These are phyloP conservation scores for Didymella lethalis DNA, from an alignment of 2,329 filamentous ascomycete species.

Conservation along the genomic window DNA sequence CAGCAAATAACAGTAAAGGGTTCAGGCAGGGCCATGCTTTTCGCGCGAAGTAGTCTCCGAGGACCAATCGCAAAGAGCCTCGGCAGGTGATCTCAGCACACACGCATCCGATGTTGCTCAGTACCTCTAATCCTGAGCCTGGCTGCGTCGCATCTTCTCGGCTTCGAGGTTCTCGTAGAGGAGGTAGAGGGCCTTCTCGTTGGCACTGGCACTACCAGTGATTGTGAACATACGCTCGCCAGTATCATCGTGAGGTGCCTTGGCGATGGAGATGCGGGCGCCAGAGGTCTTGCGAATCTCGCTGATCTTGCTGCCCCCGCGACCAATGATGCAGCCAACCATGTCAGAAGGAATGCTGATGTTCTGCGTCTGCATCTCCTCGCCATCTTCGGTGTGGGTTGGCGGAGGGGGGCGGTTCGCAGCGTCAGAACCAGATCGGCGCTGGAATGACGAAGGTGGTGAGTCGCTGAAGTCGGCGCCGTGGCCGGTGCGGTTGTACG, in stretches of 20 bases:
- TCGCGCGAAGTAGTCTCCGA: conserved; percentile 5
- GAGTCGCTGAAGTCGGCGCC: conserved; percentile 96
- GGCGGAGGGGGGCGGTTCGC: conserved; percentile 77
- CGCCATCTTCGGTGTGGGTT: conserved; percentile 92
- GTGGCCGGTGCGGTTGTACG: conserved; percentile 93
- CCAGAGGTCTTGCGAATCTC: conserved; percentile 98
- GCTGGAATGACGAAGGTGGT: conserved; percentile 67
- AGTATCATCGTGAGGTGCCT: conserved; percentile 94
- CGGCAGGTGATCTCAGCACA: conserved; percentile 8
- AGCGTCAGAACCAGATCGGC: conserved; percentile 84
- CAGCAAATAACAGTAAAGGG: conserved; percentile 39
- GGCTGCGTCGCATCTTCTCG: conserved; percentile 97
- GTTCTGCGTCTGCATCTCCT: conserved; percentile 98
- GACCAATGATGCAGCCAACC: conserved; percentile 99
- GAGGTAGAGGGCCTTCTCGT: conserved; percentile 94
- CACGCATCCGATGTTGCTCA: conserved; percentile 5
- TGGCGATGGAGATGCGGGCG: conserved; percentile 96
- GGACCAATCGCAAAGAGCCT: conserved; percentile 13
- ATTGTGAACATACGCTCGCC: conserved; percentile 99
- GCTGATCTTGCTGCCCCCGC: conserved; percentile 94
- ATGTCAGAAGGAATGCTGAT: conserved; percentile 99
- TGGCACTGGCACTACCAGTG: conserved; percentile 91
- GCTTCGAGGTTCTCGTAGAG: conserved; percentile 99
- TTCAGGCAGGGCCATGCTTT: conserved; percentile 47
- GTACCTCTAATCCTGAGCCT: conserved; percentile 61